Evolutionary conservation across 805 yeast genomes (phyloP).

Genomic region (Sungouiella thailandica): DNA sequence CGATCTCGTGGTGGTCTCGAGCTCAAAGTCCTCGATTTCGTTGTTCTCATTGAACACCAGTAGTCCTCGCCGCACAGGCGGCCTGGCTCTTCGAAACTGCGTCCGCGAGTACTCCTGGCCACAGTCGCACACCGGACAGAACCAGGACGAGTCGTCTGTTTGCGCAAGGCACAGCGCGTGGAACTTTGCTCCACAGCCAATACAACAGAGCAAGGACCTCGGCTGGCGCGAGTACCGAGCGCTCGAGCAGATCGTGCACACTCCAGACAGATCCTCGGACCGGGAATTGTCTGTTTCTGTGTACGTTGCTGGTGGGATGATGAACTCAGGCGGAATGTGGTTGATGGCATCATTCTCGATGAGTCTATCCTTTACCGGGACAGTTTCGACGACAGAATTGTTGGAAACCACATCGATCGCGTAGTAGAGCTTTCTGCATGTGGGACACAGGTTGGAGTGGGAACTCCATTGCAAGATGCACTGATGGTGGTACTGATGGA

Average conservation of each 20-base stretch:
- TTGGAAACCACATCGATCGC: conserved; percentile 28
- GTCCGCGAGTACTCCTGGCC: conserved; percentile 26
- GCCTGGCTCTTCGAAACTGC: neutral
- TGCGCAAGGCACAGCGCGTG: conserved; percentile 39
- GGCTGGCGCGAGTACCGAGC: conserved; percentile 24
- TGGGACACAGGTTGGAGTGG: conserved; percentile 56
- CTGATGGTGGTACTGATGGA: conserved; percentile 50
- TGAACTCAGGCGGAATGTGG: conserved; percentile 32
- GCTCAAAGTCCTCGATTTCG: conserved; percentile 3
- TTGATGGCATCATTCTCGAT: conserved; percentile 32
- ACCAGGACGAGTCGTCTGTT: conserved; percentile 28
- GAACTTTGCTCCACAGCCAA: conserved; percentile 35
- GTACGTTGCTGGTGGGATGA: conserved; percentile 17
- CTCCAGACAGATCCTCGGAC: conserved; percentile 14
- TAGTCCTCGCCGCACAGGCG: neutral
- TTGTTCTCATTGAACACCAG: neutral
- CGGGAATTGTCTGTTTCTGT: conserved; percentile 1
- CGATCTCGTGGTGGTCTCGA: neutral
- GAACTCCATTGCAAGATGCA: conserved; percentile 58
- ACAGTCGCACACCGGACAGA: conserved; percentile 49
- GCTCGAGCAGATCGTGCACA: conserved; percentile 32
- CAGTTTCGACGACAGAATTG: conserved; percentile 4
- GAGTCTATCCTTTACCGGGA: conserved; percentile 27
- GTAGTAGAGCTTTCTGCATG: conserved; percentile 48
- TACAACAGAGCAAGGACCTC: conserved; percentile 21